Base-by-base conservation (phyloP, 2,329 filamentous ascomycete species). In the Colletotrichum chlorophyti region DNA sequence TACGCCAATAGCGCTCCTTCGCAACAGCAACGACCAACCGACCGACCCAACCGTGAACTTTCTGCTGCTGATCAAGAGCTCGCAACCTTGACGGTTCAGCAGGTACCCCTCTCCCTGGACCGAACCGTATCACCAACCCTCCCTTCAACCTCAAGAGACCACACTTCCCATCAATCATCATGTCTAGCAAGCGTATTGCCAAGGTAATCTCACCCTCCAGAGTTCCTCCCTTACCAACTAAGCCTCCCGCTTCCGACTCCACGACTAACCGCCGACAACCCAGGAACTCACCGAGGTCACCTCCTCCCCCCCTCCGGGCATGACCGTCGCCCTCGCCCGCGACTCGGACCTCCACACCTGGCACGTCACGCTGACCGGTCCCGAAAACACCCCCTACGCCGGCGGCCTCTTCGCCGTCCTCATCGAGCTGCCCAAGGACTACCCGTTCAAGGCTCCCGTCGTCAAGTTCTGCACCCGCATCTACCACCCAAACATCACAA, bases 401-500 rank as follows among this genome's bases (percentile, higher is more conserved):
- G 88, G 86, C 66, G 93, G 93, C 69, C 79, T 77, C 64, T 97
- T 92, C 83, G 84, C 85, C 65, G 77, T 97, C 61, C 76, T 87
- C 62, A 80, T 97, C 65, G 81, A 76, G 35, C 86, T 97, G 10
- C 92, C 93, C 12, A 76, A 80, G 66, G 89, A 92, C 69, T 97
- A 96, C 79, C 93, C 93, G 31, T 97, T 96, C 86, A 95, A 95
- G 76, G 87, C 92, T 19, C 93, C 93, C 14, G 79, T 83, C 60
- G 82, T 96, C 66, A 86, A 83, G 70, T 96, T 97, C 83, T 78
- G 81, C 64, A 97, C 93, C 48, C 94, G 93, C 76, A 91, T 97
- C 80, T 97, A 96, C 83, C 93, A 97, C 79, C 93, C 93, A 40
- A 97, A 97, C 77, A 85, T 97, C 59, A 92, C 89, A 70, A 95